Conservation (phyloP, 2,329 filamentous ascomycete species). For the Xylariaceae sp. region DNA sequence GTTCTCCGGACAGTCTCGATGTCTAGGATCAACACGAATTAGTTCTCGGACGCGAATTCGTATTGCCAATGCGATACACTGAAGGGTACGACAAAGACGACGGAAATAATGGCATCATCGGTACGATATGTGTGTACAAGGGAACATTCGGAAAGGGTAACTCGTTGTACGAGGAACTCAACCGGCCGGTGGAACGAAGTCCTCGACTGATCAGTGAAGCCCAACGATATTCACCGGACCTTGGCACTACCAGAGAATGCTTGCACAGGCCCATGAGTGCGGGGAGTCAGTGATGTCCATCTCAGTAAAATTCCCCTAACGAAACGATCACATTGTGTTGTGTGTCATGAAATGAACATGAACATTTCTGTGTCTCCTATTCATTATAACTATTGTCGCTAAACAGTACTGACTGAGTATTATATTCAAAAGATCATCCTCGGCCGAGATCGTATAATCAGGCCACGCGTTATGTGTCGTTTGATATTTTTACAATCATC, state of each 20-base stretch:
- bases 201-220: not conserved
- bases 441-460: not conserved
- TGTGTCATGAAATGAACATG: not conserved
- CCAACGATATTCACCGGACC: not conserved
- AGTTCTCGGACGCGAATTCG: not conserved
- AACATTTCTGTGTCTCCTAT: not conserved
- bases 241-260: not conserved
- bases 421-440: not conserved
- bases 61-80: not conserved
- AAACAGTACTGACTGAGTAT: not conserved
- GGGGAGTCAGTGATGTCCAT: not conserved
- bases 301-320: not conserved
- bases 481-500: not conserved
- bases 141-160: not conserved
- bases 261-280: not conserved
- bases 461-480: not conserved
- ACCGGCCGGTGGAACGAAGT: not conserved
- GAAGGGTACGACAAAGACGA: not conserved
- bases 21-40: not conserved
- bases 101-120: not conserved
- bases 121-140: not conserved
- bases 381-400: not conserved
- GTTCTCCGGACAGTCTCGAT: not conserved
- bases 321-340: not conserved
- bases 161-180: not conserved